Percentiles rank a stretch among this genome's conserved stretches.
These are phyloP conservation scores for Discostella pseudostelligera DNA, from an alignment of 108 stramenopile species.

Conservation along the genomic window DNA sequence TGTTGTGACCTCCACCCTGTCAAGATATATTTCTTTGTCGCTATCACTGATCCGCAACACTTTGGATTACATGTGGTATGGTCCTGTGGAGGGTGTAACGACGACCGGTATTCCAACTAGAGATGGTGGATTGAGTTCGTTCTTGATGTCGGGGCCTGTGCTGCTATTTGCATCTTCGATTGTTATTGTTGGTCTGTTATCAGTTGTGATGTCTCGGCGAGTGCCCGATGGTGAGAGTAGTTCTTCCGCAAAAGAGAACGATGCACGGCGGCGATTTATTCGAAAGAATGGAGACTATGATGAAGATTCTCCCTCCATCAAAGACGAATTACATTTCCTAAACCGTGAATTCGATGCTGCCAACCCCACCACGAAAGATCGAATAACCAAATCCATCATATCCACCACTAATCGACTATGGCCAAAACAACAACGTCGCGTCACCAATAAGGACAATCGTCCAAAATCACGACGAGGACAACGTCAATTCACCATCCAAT, in stretches of 20 bases:
- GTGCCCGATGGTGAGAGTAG: neutral
- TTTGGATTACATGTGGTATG: constrained; percentile 25
- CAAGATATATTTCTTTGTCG: constrained; percentile 11
- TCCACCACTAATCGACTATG: too few species aligned
- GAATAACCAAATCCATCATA: constrained; percentile 17
- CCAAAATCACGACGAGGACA: constrained; percentile 14
- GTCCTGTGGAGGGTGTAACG: constrained; percentile 30
- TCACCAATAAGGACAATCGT: neutral
- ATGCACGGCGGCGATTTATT: too few species aligned
- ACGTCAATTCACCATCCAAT: constrained; percentile 25
- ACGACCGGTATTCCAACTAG: constrained; percentile 17
- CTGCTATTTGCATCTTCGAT: neutral
- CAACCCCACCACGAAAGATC: constrained; percentile 24
- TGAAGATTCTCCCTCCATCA: constrained; percentile 13
- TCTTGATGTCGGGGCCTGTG: constrained; percentile 6
- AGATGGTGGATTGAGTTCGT: constrained; percentile 14
- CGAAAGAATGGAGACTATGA: constrained; percentile 18
- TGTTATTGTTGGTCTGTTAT: neutral
- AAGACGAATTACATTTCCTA: constrained; percentile 38
- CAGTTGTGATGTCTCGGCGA: neutral
- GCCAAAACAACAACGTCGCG: neutral
- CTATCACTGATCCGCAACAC: constrained; percentile 11
- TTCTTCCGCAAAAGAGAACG: too few species aligned
- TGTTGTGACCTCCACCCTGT: constrained; percentile 1
- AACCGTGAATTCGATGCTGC: constrained; percentile 23